These are phyloP conservation scores for Candida xyloterini DNA, from an alignment of 805 yeast genomes.

Conservation along the genomic window DNA sequence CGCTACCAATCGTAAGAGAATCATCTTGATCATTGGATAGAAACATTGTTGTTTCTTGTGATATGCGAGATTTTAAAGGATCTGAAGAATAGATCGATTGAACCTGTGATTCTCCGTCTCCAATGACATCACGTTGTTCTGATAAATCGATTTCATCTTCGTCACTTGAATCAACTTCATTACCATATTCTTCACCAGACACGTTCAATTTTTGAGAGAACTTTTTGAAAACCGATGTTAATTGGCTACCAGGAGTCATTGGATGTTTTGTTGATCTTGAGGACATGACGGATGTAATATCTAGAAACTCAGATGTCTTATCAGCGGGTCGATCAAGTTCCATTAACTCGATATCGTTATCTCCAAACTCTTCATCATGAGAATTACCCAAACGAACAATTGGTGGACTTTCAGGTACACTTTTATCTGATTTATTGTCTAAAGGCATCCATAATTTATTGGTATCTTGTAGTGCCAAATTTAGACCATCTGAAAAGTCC, in stretches of 20 bases:
- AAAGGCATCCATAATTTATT: slow-evolving; percentile 24
- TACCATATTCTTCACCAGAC: slow-evolving; percentile 17
- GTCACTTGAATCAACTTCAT: slow-evolving; percentile 13
- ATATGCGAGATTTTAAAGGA: background rate
- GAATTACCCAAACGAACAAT: slow-evolving; percentile 2
- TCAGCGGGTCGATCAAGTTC: background rate
- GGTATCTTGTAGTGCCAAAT: slow-evolving; percentile 22
- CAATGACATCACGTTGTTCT: slow-evolving; percentile 1
- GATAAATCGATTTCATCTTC: slow-evolving; percentile 11
- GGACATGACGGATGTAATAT: background rate
- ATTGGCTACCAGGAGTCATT: slow-evolving; percentile 18
- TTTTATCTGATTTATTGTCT: slow-evolving; percentile 1
- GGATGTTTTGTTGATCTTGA: background rate
- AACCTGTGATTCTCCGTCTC: slow-evolving; percentile 3
- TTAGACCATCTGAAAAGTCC: slow-evolving; percentile 21
- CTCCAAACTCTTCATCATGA: background rate
- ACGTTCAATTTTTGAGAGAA: slow-evolving; percentile 27
- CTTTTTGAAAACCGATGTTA: slow-evolving; percentile 21
- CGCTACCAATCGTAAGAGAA: background rate
- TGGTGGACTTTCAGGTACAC: background rate
- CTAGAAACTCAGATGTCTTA: background rate
- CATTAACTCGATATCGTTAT: background rate
- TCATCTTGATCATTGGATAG: background rate
- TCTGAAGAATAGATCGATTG: background rate
- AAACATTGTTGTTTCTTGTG: background rate